phyloP scores from a whole-genome alignment of 2,329 filamentous ascomycete species.

The Lasiodiplodia citricola region DNA sequence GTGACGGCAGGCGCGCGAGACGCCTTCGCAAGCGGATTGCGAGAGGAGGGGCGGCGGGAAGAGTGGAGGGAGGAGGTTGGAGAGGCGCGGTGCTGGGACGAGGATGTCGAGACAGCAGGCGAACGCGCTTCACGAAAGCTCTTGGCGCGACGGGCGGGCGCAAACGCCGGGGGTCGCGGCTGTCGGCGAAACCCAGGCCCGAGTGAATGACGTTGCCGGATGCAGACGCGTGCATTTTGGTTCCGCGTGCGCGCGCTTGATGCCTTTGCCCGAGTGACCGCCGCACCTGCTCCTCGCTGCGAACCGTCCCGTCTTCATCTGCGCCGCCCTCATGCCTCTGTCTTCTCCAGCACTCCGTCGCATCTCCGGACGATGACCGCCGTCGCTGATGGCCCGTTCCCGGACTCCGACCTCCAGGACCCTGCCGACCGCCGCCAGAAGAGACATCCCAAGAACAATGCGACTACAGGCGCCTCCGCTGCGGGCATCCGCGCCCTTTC shows the following conservation, averaged over 20 bases:
- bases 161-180: neutral
- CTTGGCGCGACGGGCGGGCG: constrained; percentile 24
- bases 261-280: constrained; percentile 19
- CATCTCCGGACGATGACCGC: constrained; percentile 44
- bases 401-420: constrained; percentile 22
- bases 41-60: constrained; percentile 28
- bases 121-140: constrained; percentile 27
- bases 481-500: constrained; percentile 81
- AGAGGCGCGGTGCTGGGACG: constrained; percentile 16
- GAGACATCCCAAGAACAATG: constrained; percentile 61
- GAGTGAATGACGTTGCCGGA: constrained; percentile 23
- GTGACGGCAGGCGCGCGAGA: constrained; percentile 36
- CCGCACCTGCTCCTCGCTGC: neutral
- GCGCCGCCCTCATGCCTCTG: constrained; percentile 21
- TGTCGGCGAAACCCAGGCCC: constrained; percentile 8
- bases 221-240: neutral
- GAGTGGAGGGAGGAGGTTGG: constrained; percentile 28
- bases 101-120: constrained; percentile 13
- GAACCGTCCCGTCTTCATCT: neutral
- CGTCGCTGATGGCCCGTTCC: constrained; percentile 37
- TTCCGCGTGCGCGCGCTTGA: constrained; percentile 12
- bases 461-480: constrained; percentile 77
- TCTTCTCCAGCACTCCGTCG: constrained; percentile 26
- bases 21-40: constrained; percentile 32
- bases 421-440: constrained; percentile 28